A percentile compares a stretch with the other conserved stretches of the same genome.
Conservation (phyloP, 1,139 yeast genomes). For the Pneumocystis carinii region DNA sequence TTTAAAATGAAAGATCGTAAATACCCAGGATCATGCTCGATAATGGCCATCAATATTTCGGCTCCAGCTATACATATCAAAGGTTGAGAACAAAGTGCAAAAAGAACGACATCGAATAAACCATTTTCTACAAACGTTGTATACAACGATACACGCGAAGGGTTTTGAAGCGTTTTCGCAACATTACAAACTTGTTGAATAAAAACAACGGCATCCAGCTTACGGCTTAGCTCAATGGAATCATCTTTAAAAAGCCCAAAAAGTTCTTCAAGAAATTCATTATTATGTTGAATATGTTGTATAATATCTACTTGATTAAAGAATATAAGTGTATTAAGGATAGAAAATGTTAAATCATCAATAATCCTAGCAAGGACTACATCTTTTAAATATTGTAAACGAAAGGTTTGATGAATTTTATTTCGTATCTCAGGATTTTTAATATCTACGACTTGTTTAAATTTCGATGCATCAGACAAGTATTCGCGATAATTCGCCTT, state of each 20-base stretch:
- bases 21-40: slow-evolving; percentile 68
- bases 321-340: slow-evolving; percentile 51
- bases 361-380: slow-evolving; percentile 66
- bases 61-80: slow-evolving; percentile 58
- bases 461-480: slow-evolving; percentile 40
- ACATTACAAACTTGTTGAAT: slow-evolving; percentile 67
- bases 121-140: slow-evolving; percentile 52
- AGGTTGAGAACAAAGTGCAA: slow-evolving; percentile 48
- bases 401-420: slow-evolving; percentile 57
- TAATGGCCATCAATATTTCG: slow-evolving; percentile 63
- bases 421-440: slow-evolving; percentile 35
- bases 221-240: slow-evolving; percentile 19
- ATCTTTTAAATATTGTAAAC: slow-evolving; percentile 68
- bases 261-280: slow-evolving; percentile 34
- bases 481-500: slow-evolving; percentile 69
- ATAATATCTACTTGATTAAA: slow-evolving; percentile 58
- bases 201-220: slow-evolving; percentile 61
- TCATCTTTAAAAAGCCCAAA: slow-evolving; percentile 30
- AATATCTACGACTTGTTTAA: slow-evolving; percentile 60
- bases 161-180: slow-evolving; percentile 52
- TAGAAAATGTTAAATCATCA: slow-evolving; percentile 62
- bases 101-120: slow-evolving; percentile 51
- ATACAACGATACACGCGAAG: slow-evolving; percentile 54
- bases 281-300: slow-evolving; percentile 45
- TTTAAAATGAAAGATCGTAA: slow-evolving; percentile 24